phyloP scores from a whole-genome alignment of 805 yeast species.

The Blastobotrys parvus region DNA sequence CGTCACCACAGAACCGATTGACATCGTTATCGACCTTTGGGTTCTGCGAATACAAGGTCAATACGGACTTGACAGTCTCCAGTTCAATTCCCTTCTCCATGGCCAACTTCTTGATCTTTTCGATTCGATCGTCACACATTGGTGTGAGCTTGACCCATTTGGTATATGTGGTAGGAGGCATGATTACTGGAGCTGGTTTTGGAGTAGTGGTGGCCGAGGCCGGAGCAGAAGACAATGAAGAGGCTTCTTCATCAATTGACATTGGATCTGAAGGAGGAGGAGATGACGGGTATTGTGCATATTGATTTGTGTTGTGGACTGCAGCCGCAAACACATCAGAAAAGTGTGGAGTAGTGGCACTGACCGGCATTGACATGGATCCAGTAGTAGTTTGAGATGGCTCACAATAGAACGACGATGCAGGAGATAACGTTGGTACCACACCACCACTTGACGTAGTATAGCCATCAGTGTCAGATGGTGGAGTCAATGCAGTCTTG shows the following conservation, averaged over 20 bases:
- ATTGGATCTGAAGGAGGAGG: conserved; percentile 1
- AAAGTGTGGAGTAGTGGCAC: neutral
- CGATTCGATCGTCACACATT: conserved; percentile 20
- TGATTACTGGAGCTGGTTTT: neutral
- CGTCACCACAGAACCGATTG: conserved; percentile 17
- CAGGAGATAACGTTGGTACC: neutral
- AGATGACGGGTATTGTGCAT: neutral
- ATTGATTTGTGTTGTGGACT: neutral
- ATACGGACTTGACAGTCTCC: conserved; percentile 21
- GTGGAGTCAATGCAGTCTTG: neutral
- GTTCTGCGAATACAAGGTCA: conserved; percentile 18
- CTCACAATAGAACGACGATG: neutral
- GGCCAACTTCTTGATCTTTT: conserved; percentile 21
- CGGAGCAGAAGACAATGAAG: neutral
- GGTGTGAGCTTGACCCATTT: conserved; percentile 24
- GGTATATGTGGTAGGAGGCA: conserved; percentile 8
- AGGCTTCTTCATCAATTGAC: neutral
- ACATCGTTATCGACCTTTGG: conserved; percentile 16
- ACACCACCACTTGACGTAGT: neutral
- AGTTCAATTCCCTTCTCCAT: conserved; percentile 21
- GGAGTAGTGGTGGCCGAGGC: neutral
- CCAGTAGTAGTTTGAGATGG: neutral
- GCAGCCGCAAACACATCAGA: neutral
- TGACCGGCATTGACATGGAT: neutral
- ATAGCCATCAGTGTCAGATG: neutral